Evolutionary conservation across 1,284 basidiomycete species (phyloP), one percentile per base, ranked within the genome.

Genomic region (Pseudozyma sp.): DNA sequence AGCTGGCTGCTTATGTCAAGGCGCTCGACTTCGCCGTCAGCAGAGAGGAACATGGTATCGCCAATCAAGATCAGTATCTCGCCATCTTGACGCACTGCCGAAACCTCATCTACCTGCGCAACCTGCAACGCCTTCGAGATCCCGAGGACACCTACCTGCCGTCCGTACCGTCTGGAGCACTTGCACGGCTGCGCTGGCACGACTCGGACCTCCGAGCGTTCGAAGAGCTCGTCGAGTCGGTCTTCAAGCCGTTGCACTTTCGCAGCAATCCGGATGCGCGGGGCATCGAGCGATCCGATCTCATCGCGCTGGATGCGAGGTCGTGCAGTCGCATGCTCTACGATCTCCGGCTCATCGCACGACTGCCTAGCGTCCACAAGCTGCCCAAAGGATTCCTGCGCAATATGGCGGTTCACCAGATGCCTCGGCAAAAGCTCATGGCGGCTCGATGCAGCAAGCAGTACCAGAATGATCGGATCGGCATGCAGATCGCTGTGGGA

Each of bases 11-110:
- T 43, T 47, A 24, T 6, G 64, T 72, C 56, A 67, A 54, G 34
- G 63, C 60, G 43, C 64, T 72, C 37, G 64, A 71, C 52, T 71
- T 71, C 63, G 68, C 68, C 39, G 52, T 71, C 5, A 71, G 68
- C 30, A 45, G 68, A 47, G 58, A 66, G 34, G 63, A 71, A 35
- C 11, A 42, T 9, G 68, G 63, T 31, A 62, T 71, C 34, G 68
- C 64, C 35, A 72, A 63, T 30, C 69, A 72, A 44, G 55, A 59
- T 0, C 63, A 72, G 44, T 72, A 72, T 29, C 49, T 67, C 14
- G 39, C 63, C 49, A 58, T 72, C 14, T 45, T 72, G 42, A 60
- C 24, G 30, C 63, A 67, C 43, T 72, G 69, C 24, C 53, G 48
- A 45, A 68, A 72, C 39, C 53, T 72, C n/a, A 31, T 72, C 56